Evolutionary conservation across 78 protist species (phyloP).

Genomic region (Dictyostelium firmibasis): DNA sequence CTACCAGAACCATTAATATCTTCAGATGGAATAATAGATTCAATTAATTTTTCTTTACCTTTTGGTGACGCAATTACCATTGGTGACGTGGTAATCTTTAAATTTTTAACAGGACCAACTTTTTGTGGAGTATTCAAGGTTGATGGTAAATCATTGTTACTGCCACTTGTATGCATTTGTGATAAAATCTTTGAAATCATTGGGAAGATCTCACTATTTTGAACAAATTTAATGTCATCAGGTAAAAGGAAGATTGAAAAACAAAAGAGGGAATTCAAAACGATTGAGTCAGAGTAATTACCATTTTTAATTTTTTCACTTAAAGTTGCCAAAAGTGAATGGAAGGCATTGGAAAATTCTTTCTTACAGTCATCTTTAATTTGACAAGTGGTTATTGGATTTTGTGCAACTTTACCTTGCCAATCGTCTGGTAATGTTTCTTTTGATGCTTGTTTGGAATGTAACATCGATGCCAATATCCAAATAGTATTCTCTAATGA

Average conservation of each 20-base stretch:
- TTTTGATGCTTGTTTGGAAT: slow-evolving; percentile 59
- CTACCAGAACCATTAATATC: not conserved
- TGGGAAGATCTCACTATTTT: slow-evolving; percentile 62
- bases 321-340: slow-evolving; percentile 19
- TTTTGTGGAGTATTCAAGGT: not conserved
- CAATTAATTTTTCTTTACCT: slow-evolving; percentile 22
- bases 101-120: not conserved
- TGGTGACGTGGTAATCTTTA: slow-evolving; percentile 1
- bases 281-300: slow-evolving; percentile 20
- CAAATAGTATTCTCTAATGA: slow-evolving; percentile 55
- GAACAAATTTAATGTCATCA: slow-evolving; percentile 48
- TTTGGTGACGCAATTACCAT: not conserved
- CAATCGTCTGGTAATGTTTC: slow-evolving; percentile 37
- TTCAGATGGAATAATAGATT: not conserved
- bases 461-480: slow-evolving; percentile 24
- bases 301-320: slow-evolving; percentile 42
- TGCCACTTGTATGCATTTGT: slow-evolving; percentile 3
- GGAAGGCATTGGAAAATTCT: slow-evolving; percentile 24
- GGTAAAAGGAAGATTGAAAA: slow-evolving; percentile 59
- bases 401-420: slow-evolving; percentile 72
- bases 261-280: slow-evolving; percentile 48
- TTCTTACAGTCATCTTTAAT: not conserved
- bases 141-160: not conserved
- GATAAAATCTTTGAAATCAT: slow-evolving; percentile 49
- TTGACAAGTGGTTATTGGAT: not conserved